Evolutionary conservation across 176 grass and related monocot species (phyloP).

Genomic region (Hsuehochloa calcarea): DNA sequence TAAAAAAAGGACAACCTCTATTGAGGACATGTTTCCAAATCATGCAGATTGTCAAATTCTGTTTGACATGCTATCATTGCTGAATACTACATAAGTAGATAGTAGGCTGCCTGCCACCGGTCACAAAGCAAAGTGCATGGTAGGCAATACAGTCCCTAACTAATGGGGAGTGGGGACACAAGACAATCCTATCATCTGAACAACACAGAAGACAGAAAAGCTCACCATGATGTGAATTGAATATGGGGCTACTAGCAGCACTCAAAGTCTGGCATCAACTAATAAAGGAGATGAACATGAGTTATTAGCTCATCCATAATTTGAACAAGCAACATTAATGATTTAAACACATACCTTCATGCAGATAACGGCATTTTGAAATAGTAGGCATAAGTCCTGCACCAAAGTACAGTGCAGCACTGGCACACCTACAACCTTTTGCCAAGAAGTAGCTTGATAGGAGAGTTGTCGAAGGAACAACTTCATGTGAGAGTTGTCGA

Average conservation of each 20-base stretch:
- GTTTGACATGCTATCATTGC: not conserved
- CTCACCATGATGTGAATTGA: not conserved
- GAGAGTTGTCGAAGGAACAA: not conserved
- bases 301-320: slow-evolving; percentile 16
- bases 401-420: not conserved
- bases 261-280: not conserved
- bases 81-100: not conserved
- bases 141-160: not conserved
- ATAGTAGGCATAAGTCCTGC: not conserved
- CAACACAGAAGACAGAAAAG: slow-evolving; percentile 15
- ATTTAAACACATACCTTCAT: slow-evolving; percentile 23
- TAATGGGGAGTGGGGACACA: not conserved
- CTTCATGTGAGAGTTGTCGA: slow-evolving; percentile 9
- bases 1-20: not conserved
- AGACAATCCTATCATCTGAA: not conserved
- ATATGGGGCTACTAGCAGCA: not conserved
- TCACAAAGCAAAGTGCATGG: not conserved
- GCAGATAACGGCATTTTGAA: not conserved
- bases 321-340: slow-evolving; percentile 17
- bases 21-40: not conserved
- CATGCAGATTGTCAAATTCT: not conserved
- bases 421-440: not conserved
- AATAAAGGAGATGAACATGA: slow-evolving; percentile 8
- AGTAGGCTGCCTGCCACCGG: not conserved
- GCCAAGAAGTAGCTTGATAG: slow-evolving; percentile 1